Conservation (phyloP, 2,329 filamentous ascomycete genomes). For the Cytospora piceicola region DNA sequence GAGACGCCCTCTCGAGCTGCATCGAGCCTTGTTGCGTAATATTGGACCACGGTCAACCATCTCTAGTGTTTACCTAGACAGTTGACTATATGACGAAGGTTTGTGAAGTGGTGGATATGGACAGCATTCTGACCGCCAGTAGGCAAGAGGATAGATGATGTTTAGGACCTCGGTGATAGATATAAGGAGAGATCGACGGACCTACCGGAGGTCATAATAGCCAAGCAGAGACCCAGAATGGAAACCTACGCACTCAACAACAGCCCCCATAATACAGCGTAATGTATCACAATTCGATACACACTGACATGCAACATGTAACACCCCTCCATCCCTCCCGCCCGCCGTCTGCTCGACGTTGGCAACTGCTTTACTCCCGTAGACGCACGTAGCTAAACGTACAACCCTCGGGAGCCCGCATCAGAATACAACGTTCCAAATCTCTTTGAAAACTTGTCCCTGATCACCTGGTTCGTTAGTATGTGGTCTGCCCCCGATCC, state of each 20-base stretch:
- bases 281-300: conserved; percentile 15
- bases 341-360: conserved; percentile 5
- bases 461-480: not conserved
- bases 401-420: conserved; percentile 9
- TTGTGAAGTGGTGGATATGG: no score
- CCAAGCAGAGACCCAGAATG: not conserved
- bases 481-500: not conserved
- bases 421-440: not conserved
- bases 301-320: conserved; percentile 18
- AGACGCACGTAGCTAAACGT: conserved; percentile 8
- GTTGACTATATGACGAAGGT: no score
- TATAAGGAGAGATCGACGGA: not conserved
- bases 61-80: no score
- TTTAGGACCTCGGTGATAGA: not conserved
- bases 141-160: not conserved
- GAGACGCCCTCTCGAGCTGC: conserved; percentile 9
- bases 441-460: not conserved
- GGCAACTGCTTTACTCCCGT: not conserved
- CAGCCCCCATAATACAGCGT: conserved; percentile 17
- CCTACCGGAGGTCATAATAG: conserved; percentile 11
- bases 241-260: conserved; percentile 11
- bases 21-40: conserved; percentile 17
- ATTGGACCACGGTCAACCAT: not conserved
- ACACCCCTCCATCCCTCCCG: not conserved
- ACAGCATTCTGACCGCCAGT: not conserved